Conservation (phyloP, 108 stramenopile species). For the Nitzschia sp. region DNA sequence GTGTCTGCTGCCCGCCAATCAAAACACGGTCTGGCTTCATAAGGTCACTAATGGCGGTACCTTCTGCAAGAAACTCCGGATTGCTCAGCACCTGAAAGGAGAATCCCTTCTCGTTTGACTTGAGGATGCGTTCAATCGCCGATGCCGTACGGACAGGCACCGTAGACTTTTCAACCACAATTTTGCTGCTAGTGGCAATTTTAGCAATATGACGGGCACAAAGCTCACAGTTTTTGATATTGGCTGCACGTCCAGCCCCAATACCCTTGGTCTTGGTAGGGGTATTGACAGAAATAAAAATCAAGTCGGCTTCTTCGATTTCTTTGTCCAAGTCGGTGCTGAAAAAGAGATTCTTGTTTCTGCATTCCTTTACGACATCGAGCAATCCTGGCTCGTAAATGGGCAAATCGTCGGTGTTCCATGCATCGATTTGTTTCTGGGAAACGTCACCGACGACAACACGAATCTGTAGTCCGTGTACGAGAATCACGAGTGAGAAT, state of each 20-base stretch:
- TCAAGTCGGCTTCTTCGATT: constrained; percentile 92
- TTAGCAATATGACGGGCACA: constrained; percentile 98
- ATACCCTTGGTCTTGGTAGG: constrained; percentile 98
- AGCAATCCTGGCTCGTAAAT: constrained; percentile 99
- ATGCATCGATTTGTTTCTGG: constrained; percentile 93
- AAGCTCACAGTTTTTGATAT: constrained; percentile 99
- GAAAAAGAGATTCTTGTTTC: constrained; percentile 95
- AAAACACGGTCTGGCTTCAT: constrained; percentile 95
- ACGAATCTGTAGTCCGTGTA: constrained; percentile 62
- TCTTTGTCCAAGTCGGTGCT: constrained; percentile 94
- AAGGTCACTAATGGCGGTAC: constrained; percentile 97
- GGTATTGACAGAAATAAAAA: constrained; percentile 99
- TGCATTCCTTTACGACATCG: constrained; percentile 84
- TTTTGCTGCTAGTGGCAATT: constrained; percentile 88
- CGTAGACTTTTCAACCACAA: constrained; percentile 99
- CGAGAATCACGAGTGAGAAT: background rate
- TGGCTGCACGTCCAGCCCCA: constrained; percentile 98
- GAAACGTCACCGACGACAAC: constrained; percentile 97
- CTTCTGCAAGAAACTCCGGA: constrained; percentile 99
- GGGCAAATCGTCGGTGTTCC: constrained; percentile 95
- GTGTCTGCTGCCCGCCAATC: constrained; percentile 96
- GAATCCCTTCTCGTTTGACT: constrained; percentile 90
- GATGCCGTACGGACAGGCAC: constrained; percentile 99
- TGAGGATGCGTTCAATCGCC: constrained; percentile 93
- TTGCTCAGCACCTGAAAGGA: constrained; percentile 96